Base-by-base conservation (phyloP, 441 rosid species). In the Isatis lusitanica region DNA sequence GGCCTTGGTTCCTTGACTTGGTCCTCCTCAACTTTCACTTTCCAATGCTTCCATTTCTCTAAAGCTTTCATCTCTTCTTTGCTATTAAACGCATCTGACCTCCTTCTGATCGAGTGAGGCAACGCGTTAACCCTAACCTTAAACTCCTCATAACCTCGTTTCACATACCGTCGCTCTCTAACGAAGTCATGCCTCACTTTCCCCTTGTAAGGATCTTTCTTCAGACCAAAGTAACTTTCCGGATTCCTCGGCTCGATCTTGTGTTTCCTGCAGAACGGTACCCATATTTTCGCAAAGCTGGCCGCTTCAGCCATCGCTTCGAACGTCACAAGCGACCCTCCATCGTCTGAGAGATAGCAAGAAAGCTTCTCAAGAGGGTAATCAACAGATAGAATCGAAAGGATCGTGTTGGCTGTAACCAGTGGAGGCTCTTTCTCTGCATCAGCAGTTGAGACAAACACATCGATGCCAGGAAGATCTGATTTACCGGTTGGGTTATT, bases 271-370 rank as follows among this genome's bases (percentile, higher is more conserved):
- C 92, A 89, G 67, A 89, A 89, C n/a, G 92, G 95, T 12, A 89
- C 89, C 94, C 95, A 87, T 18, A 71, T 40, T 48, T 82, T 82
- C 15, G 92, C 90, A 74, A 87, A 89, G 79, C 95, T 87, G 50
- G 88, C 95, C 2, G 90, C 92, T 79, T 89, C 95, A 2, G 95
- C 92, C 87, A 89, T 89, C 68, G 92, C 89, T 82, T 89, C 94
- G 43, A 89, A 89, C 5, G 95, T 90, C 3, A 90, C 63, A 50
- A 90, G 88, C 0, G 95, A 82, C 15, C 91, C 91, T 30, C 93
- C 95, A 75, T 90, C 95, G 50, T 90, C 93, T 7, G 95, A 90
- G 12, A 88, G 76, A 50, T 90, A 90, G 62, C 91, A 86, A 3
- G 95, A 80, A 9, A 88, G 86, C 79, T 88, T 90, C 73, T 88